Base-by-base conservation (phyloP, 768 basidiomycete genomes). In the Suillus tomentosus region DNA sequence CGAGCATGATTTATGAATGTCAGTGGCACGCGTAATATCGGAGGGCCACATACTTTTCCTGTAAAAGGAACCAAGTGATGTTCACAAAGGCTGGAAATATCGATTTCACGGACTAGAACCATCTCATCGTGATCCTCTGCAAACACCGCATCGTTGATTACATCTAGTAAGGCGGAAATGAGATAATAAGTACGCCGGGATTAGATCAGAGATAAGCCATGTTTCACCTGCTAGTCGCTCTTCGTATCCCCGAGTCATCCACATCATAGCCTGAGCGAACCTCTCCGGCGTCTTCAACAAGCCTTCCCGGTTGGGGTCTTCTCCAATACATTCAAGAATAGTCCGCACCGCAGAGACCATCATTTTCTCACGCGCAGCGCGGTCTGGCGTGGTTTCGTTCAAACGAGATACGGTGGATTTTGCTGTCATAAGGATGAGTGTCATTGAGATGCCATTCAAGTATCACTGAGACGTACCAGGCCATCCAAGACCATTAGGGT, bases 91-190 rank as follows among this genome's bases (percentile, higher is more conserved):
- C 94, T 96, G 54, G 94, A 97, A 64, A 99, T 89, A 74, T 97
- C 94, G 71, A 99, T 99, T 74, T 99, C 96, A 65, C 92, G 87
- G 62, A 99, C 96, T 64, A 99, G 87, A 48, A 99, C 97, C 95
- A 99, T 96, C 78, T 99, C 97, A 71, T 99, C 97, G 80, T 99
- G 97, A 78, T 99, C 95, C 77, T 99, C 97, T 51, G 94, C 90
- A 74, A 99, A 99, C 45, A 99, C 87, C 64, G 97, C 97, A 82
- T 96, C 94, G 78, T 98, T 98, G 67, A 99, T 97, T 71, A 99
- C 96, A 75, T 99, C 97, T 95, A 73, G 47, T 68, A 61, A 39
- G 51, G 19, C 58, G 34, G 42, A 36, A 68, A 62, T 27, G 72
- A 66, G 64, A 48, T 43, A 11, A 64, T 57, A 43, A 45, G 63